These are phyloP conservation scores for Endotrypanum monterogeii DNA, from an alignment of 208 protist species.

Conservation along the genomic window DNA sequence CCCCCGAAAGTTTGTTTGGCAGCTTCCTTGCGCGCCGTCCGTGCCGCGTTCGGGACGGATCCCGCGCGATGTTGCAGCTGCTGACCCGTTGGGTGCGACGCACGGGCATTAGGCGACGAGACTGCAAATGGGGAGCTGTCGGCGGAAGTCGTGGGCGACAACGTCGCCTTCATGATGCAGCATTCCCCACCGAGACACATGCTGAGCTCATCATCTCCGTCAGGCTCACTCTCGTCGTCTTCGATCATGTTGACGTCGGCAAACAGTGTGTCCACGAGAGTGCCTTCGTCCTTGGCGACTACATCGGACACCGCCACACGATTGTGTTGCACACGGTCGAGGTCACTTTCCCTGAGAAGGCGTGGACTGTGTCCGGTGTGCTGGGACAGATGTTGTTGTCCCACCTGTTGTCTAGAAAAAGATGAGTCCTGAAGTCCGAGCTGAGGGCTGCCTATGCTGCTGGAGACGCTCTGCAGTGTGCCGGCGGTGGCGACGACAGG, in stretches of 20 bases:
- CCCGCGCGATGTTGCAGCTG: not conserved
- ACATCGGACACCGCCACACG: conserved; percentile 55
- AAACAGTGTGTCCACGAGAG: conserved; percentile 52
- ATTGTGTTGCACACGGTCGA: conserved; percentile 50
- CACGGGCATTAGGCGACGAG: not conserved
- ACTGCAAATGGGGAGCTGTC: not conserved
- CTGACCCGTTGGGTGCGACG: not conserved
- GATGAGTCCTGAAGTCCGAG: no score
- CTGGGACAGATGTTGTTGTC: not conserved
- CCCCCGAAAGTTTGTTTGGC: conserved; percentile 22
- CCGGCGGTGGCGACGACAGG: not conserved
- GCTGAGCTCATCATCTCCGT: conserved; percentile 20
- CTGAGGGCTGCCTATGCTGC: no score
- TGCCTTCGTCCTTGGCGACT: conserved; percentile 42
- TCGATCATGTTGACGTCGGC: conserved; percentile 35
- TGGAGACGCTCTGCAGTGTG: no score
- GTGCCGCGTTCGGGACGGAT: not conserved
- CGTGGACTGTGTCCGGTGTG: conserved; percentile 1
- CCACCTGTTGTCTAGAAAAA: no score
- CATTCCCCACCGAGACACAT: conserved; percentile 3
- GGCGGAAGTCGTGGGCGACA: not conserved
- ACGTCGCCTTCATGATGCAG: not conserved
- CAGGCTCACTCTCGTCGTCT: conserved; percentile 38
- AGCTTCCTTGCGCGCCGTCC: not conserved
- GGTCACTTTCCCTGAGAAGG: conserved; percentile 23